phyloP scores from a whole-genome alignment of 768 basidiomycete genomes.

The Mrakia hoshinonis region DNA sequence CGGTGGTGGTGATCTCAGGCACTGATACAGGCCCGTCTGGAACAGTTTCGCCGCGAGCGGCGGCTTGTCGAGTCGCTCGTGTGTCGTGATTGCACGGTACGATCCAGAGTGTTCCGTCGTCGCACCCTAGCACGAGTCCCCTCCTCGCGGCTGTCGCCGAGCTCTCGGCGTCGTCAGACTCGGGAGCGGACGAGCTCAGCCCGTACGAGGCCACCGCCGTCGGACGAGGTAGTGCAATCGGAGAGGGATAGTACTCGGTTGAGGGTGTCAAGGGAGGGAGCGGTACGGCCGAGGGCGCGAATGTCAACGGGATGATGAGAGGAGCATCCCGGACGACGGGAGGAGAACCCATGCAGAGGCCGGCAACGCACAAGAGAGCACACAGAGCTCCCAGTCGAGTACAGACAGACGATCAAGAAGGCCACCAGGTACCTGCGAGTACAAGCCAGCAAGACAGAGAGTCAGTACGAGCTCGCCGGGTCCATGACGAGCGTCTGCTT shows the following conservation, averaged over 20 bases:
- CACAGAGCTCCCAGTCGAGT: too few relatives aligned
- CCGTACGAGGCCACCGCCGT: constrained; percentile 6
- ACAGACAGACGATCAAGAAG: too few relatives aligned
- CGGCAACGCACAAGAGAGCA: too few relatives aligned
- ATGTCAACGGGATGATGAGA: background rate
- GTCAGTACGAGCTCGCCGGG: too few relatives aligned
- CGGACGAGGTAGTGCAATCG: background rate
- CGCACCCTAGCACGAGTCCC: background rate
- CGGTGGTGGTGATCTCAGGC: background rate
- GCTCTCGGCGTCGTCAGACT: background rate
- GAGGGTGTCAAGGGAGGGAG: background rate
- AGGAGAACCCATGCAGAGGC: background rate
- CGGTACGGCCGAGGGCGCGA: background rate
- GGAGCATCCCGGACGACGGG: background rate
- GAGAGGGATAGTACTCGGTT: background rate
- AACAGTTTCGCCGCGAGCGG: background rate
- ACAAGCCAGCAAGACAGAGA: too few relatives aligned
- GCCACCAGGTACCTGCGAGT: too few relatives aligned
- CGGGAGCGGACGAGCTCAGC: background rate
- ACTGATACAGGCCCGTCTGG: background rate
- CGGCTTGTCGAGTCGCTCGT: background rate
- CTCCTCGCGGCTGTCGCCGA: background rate
- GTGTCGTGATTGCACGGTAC: background rate
- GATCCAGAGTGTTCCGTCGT: constrained; percentile 9
- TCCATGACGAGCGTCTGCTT: too few relatives aligned